A percentile compares a stretch with the other conserved stretches of the same genome.
Conservation (phyloP, 305 asterid species). For the Plantago coronopus region DNA sequence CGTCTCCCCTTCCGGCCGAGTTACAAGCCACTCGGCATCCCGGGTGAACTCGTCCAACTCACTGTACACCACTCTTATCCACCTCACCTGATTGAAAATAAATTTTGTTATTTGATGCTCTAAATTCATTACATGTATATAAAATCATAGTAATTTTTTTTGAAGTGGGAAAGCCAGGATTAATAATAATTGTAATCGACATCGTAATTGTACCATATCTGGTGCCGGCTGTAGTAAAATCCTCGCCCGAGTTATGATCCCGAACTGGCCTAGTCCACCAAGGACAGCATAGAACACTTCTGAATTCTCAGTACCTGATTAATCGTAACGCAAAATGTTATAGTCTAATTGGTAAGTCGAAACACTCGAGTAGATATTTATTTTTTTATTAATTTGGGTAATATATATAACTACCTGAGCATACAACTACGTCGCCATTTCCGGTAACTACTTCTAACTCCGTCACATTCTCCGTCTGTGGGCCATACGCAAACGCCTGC, state of each 20-base stretch:
- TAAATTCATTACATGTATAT: too few species aligned
- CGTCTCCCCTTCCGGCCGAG: conserved; percentile 37
- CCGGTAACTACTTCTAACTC: conserved; percentile 94
- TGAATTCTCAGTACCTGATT: conserved; percentile 29
- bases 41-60: conserved; percentile 72
- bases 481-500: conserved; percentile 66
- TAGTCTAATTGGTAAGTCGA: too few species aligned
- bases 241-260: conserved; percentile 81
- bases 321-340: too few species aligned
- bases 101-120: too few species aligned
- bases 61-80: conserved; percentile 80
- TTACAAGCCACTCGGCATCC: conserved; percentile 69
- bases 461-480: conserved; percentile 77
- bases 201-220: conserved; percentile 45
- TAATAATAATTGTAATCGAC: too few species aligned
- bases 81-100: conserved; percentile 64
- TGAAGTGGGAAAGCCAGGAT: too few species aligned
- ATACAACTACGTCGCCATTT: conserved; percentile 62
- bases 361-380: too few species aligned
- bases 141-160: too few species aligned
- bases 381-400: too few species aligned
- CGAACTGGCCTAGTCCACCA: conserved; percentile 94
- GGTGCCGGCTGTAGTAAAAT: conserved; percentile 78
- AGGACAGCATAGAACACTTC: conserved; percentile 73
- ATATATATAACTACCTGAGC: conserved; percentile 28